Percentiles rank a stretch among this genome's conserved stretches.
phyloP scores from a whole-genome alignment of 148 eudicot genomes.

The Amaranthus cruentus region DNA sequence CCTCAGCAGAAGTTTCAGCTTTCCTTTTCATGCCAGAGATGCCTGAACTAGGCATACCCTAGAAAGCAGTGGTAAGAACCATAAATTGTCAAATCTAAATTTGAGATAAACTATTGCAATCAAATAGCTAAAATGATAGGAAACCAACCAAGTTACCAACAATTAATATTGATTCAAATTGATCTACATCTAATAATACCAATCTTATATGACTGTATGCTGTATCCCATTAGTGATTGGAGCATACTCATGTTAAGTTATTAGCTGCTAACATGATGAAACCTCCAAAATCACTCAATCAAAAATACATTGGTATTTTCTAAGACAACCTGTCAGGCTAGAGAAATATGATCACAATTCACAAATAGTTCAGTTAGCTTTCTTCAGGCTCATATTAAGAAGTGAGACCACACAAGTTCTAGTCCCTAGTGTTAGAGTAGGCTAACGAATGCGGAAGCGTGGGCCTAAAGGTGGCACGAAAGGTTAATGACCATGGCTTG shows the following conservation, averaged over 20 bases:
- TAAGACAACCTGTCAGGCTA: background rate
- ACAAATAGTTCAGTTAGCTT: constrained; percentile 4
- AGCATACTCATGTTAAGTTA: background rate
- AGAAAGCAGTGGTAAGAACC: constrained; percentile 1
- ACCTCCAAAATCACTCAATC: background rate
- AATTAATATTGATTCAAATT: background rate
- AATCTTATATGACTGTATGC: background rate
- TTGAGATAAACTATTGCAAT: background rate
- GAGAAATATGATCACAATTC: background rate
- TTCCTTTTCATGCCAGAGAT: constrained; percentile 28
- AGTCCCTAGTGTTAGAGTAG: too few species aligned
- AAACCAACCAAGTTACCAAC: background rate
- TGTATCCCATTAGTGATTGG: too few species aligned
- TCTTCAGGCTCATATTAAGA: background rate
- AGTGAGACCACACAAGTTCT: background rate
- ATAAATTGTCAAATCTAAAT: background rate
- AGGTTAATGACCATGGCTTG: too few species aligned
- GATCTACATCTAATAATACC: background rate
- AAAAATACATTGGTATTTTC: too few species aligned
- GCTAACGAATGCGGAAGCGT: too few species aligned
- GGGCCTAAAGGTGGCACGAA: too few species aligned
- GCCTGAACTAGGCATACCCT: constrained; percentile 20
- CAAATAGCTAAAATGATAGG: background rate
- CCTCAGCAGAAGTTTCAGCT: constrained; percentile 26
- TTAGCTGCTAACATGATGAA: background rate